Conservation (phyloP, 306 rosid species). For the Inga laurina region DNA sequence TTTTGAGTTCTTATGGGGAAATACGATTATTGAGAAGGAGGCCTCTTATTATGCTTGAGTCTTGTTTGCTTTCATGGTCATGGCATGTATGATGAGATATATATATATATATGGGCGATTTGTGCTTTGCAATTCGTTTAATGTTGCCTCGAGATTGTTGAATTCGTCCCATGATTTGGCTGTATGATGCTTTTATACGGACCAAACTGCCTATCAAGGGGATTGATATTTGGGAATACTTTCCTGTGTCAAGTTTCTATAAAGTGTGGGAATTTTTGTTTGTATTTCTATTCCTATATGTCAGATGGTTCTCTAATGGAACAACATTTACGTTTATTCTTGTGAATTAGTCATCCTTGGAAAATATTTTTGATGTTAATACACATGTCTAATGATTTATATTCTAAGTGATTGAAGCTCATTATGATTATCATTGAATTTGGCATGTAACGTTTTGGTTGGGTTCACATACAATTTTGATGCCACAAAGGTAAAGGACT, state of each 20-base stretch:
- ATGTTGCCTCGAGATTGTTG: not conserved
- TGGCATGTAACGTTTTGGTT: not conserved
- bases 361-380: not conserved
- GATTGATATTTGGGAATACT: not conserved
- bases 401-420: not conserved
- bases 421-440: not conserved
- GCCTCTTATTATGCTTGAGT: not conserved
- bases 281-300: not conserved
- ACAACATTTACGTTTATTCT: not conserved
- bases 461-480: not conserved
- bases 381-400: not conserved
- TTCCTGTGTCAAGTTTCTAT: not conserved
- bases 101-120: not conserved
- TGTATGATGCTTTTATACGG: not conserved
- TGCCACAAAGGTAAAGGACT: not conserved
- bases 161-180: not conserved
- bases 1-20: slow-evolving; percentile 1
- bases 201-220: not conserved
- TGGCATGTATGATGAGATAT: not conserved
- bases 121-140: not conserved
- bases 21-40: not conserved
- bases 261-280: not conserved
- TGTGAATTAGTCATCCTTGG: not conserved
- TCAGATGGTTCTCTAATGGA: slow-evolving; percentile 1
- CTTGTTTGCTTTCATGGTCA: not conserved